phyloP scores from a whole-genome alignment of 208 protist genomes.

The Wallacemonas rigidus region DNA sequence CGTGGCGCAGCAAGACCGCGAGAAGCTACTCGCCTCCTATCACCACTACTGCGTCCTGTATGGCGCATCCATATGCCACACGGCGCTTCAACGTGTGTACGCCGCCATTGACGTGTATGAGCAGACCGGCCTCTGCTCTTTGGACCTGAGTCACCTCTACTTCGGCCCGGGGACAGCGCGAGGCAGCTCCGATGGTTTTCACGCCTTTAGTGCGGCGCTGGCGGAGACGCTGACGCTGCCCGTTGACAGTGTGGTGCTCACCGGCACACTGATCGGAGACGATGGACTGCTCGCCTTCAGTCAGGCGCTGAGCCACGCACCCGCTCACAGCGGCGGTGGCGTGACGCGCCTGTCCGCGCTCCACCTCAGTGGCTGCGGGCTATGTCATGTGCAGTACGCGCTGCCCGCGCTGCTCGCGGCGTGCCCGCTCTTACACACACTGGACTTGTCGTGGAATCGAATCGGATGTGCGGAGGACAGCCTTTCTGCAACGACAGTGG shows the following conservation, averaged over 20 bases:
- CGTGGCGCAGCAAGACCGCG: background rate
- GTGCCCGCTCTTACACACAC: constrained; percentile 24
- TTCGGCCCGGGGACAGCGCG: background rate
- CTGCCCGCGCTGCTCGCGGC: constrained; percentile 34
- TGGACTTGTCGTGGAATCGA: constrained; percentile 55
- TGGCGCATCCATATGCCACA: constrained; percentile 2
- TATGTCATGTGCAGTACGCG: constrained; percentile 14
- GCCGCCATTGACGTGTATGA: background rate
- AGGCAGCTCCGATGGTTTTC: background rate
- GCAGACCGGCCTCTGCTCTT: background rate
- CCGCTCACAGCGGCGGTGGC: background rate
- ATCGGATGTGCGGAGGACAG: constrained; percentile 32
- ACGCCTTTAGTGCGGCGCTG: constrained; percentile 1
- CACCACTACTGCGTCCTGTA: background rate
- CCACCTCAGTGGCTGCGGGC: constrained; percentile 24
- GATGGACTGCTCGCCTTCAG: background rate
- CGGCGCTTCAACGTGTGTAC: constrained; percentile 2
- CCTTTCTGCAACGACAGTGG: constrained; percentile 34
- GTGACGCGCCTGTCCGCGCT: constrained; percentile 9
- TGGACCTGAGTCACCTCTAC: constrained; percentile 3
- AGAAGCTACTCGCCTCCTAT: background rate
- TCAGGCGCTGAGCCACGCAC: background rate
- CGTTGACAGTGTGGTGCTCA: background rate
- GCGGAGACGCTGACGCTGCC: background rate
- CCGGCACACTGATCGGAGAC: constrained; percentile 4